Base-by-base conservation (phyloP, 345 rosid genomes). In the Trapa incisa region DNA sequence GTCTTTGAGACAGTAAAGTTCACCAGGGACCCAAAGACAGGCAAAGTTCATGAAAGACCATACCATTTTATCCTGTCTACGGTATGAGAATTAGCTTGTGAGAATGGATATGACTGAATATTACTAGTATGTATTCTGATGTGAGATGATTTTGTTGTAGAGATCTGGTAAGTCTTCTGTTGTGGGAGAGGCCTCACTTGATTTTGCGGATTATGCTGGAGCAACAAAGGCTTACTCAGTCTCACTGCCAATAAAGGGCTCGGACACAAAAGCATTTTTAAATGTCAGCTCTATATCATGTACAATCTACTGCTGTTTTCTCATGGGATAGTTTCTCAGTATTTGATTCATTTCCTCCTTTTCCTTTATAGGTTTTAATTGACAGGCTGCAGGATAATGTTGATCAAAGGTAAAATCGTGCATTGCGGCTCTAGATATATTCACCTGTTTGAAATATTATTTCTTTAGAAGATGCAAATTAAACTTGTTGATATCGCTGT, bases 181-280 rank as follows among this genome's bases (percentile, higher is more conserved):
- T 70, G 75, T 91, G 53, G 97, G 97, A 41, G 95, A 87, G 72
- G 87, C 79, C 56, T 84, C 96, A 5, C 72, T 91, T 69, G 89
- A 94, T 80, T 83, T 94, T 73, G 91, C 91, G 68, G 85, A 78
- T 77, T 86, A 89, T 68, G 93, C 80, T 2, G 92, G 82, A 78
- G 75, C 85, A 36, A 79, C 72, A 41, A 87, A 86, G 74, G 74
- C 83, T 68, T 85, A 84, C 62, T 79, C 85, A 13, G 73, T 91
- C 67, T 85, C 91, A 68, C 86, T 91, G 68, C 91, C 97, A 22
- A 65, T 94, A 43, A 87, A 80, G 75, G 85, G 80, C 79, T 80
- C 94, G 2, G 86, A 74, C 64, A 75, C 87, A 0, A 80, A 82
- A 61, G 85, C 83, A n/a, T 61, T 89, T 73, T 83, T 94, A 76